Evolutionary conservation across 1,284 basidiomycete species (phyloP).

Genomic region (Marasmius fiardii): DNA sequence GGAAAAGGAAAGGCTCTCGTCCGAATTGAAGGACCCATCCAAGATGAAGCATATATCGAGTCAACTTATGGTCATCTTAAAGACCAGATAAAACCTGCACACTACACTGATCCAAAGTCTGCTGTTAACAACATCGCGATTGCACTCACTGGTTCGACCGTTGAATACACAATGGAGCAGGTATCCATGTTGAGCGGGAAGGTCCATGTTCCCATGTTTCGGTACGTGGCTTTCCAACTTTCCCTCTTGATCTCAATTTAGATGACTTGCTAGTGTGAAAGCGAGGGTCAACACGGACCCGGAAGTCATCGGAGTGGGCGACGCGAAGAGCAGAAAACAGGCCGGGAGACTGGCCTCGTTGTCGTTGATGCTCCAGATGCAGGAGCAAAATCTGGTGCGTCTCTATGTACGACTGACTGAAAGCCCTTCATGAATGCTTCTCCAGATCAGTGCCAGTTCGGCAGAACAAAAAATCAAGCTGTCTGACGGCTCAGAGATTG

Average conservation of each 20-base stretch:
- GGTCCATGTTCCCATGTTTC: not conserved
- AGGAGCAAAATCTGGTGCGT: constrained; percentile 54
- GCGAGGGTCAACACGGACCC: constrained; percentile 42
- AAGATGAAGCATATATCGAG: constrained; percentile 29
- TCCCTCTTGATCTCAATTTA: not conserved
- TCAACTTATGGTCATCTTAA: constrained; percentile 20
- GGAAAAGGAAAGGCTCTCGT: not conserved
- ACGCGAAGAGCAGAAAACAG: constrained; percentile 62
- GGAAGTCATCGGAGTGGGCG: constrained; percentile 54
- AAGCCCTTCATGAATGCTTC: constrained; percentile 25
- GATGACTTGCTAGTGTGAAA: constrained; percentile 36
- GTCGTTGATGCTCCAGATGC: constrained; percentile 69
- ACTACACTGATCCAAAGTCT: constrained; percentile 9
- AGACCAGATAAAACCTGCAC: constrained; percentile 4
- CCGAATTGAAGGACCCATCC: constrained; percentile 29
- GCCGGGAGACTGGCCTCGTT: constrained; percentile 78
- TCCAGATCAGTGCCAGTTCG: constrained; percentile 25
- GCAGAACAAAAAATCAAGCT: constrained; percentile 36
- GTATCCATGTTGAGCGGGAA: not conserved
- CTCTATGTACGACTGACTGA: not conserved
- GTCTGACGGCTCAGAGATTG: constrained; percentile 56
- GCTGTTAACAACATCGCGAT: constrained; percentile 7
- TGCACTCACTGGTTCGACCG: not conserved
- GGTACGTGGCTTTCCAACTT: constrained; percentile 4
- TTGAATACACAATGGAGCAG: not conserved